These are phyloP conservation scores for Globisporangium emineosum DNA, from an alignment of 352 stramenopile genomes.

Conservation along the genomic window DNA sequence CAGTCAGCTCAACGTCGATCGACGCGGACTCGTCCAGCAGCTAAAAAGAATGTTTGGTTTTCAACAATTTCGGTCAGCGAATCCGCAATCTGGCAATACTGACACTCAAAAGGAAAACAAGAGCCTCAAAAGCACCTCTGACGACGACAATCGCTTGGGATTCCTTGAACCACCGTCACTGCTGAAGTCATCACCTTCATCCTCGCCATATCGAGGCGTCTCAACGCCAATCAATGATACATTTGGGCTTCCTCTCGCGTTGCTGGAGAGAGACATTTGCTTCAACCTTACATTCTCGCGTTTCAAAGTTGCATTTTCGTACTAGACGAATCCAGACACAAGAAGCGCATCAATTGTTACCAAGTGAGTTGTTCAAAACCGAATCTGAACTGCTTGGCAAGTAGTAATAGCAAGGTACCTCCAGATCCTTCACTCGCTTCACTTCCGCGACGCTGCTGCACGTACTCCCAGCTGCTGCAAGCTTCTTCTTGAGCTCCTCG, in stretches of 20 bases:
- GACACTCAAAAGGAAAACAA: background rate
- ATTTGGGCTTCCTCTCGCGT: constrained; percentile 15
- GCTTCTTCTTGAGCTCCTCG: constrained; percentile 55
- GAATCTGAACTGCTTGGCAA: too few species aligned
- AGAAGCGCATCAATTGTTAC: background rate
- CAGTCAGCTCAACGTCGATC: constrained; percentile 76
- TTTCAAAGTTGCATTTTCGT: constrained; percentile 46
- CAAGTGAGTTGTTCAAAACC: background rate
- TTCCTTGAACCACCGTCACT: background rate
- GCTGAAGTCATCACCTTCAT: background rate
- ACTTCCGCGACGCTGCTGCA: constrained; percentile 10
- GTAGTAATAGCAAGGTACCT: too few species aligned
- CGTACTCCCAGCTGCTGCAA: constrained; percentile 11
- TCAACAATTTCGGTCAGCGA: background rate
- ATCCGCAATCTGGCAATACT: background rate
- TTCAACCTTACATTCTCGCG: constrained; percentile 41
- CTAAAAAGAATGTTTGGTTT: constrained; percentile 18
- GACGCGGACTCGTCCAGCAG: constrained; percentile 70
- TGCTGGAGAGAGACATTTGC: constrained; percentile 32
- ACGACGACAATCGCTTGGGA: constrained; percentile 13
- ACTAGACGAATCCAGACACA: constrained; percentile 17
- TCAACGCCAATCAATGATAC: background rate
- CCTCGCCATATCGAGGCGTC: constrained; percentile 2
- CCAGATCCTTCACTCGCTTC: constrained; percentile 39
- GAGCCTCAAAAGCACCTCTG: constrained; percentile 9